phyloP scores from a whole-genome alignment of 177 flowering plant genomes.

The Telopea speciosissima region DNA sequence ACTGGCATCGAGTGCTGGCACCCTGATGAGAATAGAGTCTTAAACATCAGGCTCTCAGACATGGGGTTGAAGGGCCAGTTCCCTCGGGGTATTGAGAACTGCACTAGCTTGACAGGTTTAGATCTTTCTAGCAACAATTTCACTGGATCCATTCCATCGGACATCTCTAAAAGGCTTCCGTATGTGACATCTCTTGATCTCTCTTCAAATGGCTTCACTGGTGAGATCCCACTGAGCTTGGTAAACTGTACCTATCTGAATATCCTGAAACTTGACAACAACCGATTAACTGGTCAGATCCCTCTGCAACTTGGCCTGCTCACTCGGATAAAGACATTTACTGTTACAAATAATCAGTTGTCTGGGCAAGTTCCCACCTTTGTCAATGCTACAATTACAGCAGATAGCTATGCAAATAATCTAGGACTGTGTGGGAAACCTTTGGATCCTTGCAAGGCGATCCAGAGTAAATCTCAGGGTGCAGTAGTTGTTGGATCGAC shows the following conservation, averaged over 20 bases:
- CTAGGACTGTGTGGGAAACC: constrained; percentile 41
- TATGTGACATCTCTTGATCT: constrained; percentile 45
- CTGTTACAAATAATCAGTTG: constrained; percentile 41
- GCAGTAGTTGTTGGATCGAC: constrained; percentile 36
- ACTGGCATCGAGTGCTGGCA: constrained; percentile 65
- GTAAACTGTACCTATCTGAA: constrained; percentile 42
- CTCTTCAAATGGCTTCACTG: constrained; percentile 49
- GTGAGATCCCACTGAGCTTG: constrained; percentile 36
- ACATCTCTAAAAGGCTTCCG: constrained; percentile 24
- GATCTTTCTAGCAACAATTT: constrained; percentile 51
- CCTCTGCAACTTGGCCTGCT: constrained; percentile 42
- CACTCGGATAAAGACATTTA: constrained; percentile 35
- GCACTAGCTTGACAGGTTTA: constrained; percentile 50
- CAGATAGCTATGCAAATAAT: constrained; percentile 23
- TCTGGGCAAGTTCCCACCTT: constrained; percentile 43
- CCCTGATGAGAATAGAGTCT: constrained; percentile 49
- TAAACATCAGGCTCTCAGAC: constrained; percentile 36
- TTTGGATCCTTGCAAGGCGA: constrained; percentile 24
- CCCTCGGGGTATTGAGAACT: constrained; percentile 41
- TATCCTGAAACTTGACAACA: constrained; percentile 40
- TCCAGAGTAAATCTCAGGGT: constrained; percentile 14
- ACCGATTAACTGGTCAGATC: constrained; percentile 43
- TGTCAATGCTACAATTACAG: constrained; percentile 5
- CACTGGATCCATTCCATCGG: constrained; percentile 37
- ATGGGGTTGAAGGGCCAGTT: constrained; percentile 54